Conservation (phyloP, 805 yeast genomes). For the Hanseniaspora meyeri region DNA sequence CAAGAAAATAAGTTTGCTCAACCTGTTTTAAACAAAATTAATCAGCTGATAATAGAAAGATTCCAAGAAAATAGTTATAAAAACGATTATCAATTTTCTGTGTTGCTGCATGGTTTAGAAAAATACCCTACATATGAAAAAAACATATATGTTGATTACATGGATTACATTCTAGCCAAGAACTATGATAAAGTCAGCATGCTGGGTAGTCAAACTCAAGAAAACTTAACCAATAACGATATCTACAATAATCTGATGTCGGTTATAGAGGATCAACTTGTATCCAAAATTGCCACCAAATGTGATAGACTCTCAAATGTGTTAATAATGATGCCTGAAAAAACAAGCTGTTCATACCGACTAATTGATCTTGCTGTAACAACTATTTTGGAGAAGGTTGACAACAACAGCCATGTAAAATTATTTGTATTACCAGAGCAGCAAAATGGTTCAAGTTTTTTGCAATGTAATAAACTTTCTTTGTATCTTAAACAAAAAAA, state of each 20-base stretch:
- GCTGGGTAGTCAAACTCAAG: not conserved
- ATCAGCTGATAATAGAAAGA: constrained; percentile 35
- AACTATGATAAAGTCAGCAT: not conserved
- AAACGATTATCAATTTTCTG: constrained; percentile 19
- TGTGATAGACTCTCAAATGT: not conserved
- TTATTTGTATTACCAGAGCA: not conserved
- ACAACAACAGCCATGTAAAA: not conserved
- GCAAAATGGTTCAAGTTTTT: not conserved
- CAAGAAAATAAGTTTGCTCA: constrained; percentile 46
- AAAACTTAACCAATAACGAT: not conserved
- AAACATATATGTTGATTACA: constrained; percentile 27
- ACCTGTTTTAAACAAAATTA: constrained; percentile 52
- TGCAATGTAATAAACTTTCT: not conserved
- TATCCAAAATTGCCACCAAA: not conserved
- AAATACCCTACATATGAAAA: constrained; percentile 26
- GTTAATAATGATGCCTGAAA: not conserved
- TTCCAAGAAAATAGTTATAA: constrained; percentile 33
- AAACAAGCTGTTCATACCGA: not conserved
- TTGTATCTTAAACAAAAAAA: not conserved
- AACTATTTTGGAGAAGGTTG: not conserved
- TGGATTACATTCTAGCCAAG: constrained; percentile 10
- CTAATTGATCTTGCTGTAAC: not conserved
- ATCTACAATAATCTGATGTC: not conserved
- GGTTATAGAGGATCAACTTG: not conserved
- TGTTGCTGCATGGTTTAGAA: constrained; percentile 45